Evolutionary conservation across 202 grass and related monocot genomes (phyloP).

Genomic region (Panicum virgatum): DNA sequence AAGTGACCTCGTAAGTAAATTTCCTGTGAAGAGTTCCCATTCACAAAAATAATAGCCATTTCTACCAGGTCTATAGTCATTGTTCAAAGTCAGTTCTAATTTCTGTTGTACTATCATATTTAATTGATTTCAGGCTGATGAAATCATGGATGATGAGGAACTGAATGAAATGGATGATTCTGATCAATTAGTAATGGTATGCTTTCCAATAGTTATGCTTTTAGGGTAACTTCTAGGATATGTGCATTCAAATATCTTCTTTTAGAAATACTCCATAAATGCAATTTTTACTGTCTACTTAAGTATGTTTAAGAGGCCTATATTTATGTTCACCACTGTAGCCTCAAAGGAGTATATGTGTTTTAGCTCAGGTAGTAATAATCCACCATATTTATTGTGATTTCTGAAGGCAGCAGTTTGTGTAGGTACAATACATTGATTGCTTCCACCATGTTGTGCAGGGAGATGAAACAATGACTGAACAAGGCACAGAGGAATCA

Average conservation of each 20-base stretch:
- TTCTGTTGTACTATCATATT: conserved; percentile 22
- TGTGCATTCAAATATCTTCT: not conserved
- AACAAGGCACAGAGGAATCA: conserved; percentile 23
- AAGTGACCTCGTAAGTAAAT: conserved; percentile 45
- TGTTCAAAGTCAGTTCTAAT: conserved; percentile 24
- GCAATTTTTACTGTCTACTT: not conserved
- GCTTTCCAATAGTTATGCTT: not conserved
- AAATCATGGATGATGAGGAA: conserved; percentile 23
- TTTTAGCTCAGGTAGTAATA: not conserved
- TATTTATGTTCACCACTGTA: conserved; percentile 6
- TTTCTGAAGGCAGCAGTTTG: too few species aligned
- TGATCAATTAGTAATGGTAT: conserved; percentile 43
- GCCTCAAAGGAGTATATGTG: not conserved
- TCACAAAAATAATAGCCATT: not conserved
- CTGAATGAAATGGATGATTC: conserved; percentile 32
- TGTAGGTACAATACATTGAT: not conserved
- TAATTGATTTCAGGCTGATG: conserved; percentile 41
- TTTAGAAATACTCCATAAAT: not conserved
- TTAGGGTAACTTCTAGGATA: conserved; percentile 25
- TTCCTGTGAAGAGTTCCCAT: not conserved
- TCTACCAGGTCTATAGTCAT: conserved; percentile 14
- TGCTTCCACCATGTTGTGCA: conserved; percentile 25
- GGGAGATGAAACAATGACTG: conserved; percentile 34
- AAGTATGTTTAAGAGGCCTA: conserved; percentile 5
- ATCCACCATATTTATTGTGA: too few species aligned